These are phyloP conservation scores for Fonsecaea monophora DNA, from an alignment of 2,329 filamentous ascomycete genomes.

Conservation along the genomic window DNA sequence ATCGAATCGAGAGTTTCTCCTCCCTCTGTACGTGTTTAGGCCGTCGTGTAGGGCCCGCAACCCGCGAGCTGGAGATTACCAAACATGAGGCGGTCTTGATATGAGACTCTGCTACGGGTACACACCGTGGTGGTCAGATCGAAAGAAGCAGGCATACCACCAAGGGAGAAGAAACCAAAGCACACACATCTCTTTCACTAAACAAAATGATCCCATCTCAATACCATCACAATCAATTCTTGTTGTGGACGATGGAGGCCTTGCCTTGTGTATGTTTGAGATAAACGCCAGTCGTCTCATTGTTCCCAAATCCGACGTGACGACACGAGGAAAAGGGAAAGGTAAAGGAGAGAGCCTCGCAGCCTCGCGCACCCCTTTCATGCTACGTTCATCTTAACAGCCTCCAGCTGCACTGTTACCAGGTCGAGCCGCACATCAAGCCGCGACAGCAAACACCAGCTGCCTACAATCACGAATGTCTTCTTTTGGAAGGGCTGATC, in stretches of 20 bases:
- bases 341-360: not conserved
- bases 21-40: not conserved
- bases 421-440: conserved; percentile 1
- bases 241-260: not conserved
- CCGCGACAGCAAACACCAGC: conserved; percentile 4
- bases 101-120: not conserved
- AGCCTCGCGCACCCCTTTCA: not conserved
- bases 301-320: not conserved
- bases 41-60: not conserved
- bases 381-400: not conserved
- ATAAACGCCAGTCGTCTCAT: too few relatives aligned
- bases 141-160: not conserved
- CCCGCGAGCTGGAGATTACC: not conserved
- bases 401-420: not conserved
- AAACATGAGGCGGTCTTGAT: not conserved
- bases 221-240: too few relatives aligned
- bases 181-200: not conserved
- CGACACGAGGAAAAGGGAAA: not conserved
- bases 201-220: not conserved
- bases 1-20: not conserved
- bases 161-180: not conserved
- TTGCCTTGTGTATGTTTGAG: not conserved
- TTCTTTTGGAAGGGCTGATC: not conserved
- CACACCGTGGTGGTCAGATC: not conserved
- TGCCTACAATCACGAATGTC: not conserved